A percentile compares a stretch with the other conserved stretches of the same genome.
phyloP scores from a whole-genome alignment of 1,284 basidiomycete species.

The Ceratobasidium sp. region DNA sequence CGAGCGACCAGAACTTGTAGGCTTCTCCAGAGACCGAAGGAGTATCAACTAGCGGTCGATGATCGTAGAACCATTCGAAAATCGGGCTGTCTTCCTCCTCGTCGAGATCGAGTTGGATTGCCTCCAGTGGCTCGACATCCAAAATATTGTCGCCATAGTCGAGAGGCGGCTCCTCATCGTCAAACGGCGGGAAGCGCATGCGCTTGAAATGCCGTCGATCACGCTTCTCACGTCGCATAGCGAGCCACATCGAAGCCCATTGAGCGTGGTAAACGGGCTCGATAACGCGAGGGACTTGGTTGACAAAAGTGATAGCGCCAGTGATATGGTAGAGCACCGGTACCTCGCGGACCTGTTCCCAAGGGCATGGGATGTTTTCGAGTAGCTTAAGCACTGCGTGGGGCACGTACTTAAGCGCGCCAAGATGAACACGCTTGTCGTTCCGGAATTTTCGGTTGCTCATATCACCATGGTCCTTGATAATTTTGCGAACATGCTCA shows the following conservation, averaged over 20 bases:
- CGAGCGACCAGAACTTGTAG: conserved; percentile 93
- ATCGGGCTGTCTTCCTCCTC: conserved; percentile 94
- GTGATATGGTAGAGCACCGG: conserved; percentile 73
- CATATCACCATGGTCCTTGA: conserved; percentile 98
- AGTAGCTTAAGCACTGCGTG: conserved; percentile 99
- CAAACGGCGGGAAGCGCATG: conserved; percentile 99
- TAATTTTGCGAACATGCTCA: conserved; percentile 97
- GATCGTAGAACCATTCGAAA: conserved; percentile 99
- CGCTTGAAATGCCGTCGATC: conserved; percentile 99
- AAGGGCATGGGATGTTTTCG: conserved; percentile 99
- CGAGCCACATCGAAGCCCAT: no score
- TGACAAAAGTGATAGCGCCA: no score
- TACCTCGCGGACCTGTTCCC: conserved; percentile 99
- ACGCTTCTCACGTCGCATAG: conserved; percentile 70
- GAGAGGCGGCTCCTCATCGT: conserved; percentile 98
- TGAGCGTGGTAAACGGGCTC: no score
- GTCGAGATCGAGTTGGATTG: conserved; percentile 97
- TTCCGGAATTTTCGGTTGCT: conserved; percentile 96
- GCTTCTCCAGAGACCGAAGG: conserved; percentile 85
- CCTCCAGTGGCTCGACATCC: conserved; percentile 97
- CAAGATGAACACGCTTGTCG: conserved; percentile 98
- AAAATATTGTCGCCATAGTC: conserved; percentile 99
- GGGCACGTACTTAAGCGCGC: conserved; percentile 98
- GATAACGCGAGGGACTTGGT: no score
- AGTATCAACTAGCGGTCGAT: conserved; percentile 92